Base-by-base conservation (phyloP, 129 eudicot genomes). In the Helianthus annuus region DNA sequence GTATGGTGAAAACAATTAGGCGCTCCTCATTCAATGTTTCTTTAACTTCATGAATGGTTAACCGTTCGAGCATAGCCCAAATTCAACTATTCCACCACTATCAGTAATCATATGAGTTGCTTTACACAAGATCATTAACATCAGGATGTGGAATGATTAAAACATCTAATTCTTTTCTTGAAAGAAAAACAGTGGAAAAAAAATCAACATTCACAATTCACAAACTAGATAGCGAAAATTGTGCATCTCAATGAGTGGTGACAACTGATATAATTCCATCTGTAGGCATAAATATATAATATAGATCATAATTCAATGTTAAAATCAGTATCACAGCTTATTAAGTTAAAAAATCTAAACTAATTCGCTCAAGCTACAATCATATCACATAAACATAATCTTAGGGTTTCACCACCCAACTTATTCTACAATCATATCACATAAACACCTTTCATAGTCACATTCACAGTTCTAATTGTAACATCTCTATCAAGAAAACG, bases 371-470 rank as follows among this genome's bases (percentile, higher is more conserved):
- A 32, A 32, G 45, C 2, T 6, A 42, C 8, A 42, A 42, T 6
- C 10, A 42, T 5, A 42, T 7, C 46, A 7, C 10, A 6, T 2
- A 42, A 6, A 6, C 46, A 42, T 2, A 54, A 2, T 3, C 39
- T 38, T 67, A 76, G 74, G 80, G 80, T 56, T 66, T 57, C 61
- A 59, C 17, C 73, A 67, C 51, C 71, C 14, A 45, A 75, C 59
- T 67, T 46, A 58, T 16, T 32, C 51, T 59, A 6, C 32, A 76
- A 57, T 56, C 51, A 48, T 8, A 57, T 22, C 67, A 75, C 38
- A 75, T 22, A 61, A 48, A 48, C 68, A 7, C 27, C 70, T 73
- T 29, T 39, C 32, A 46, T 46, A 59, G 60, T n/a, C 27, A 42
- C 67, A 56, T 13, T 22, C 10, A 64, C 15, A 38, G 1, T 14